Evolutionary conservation across 2,329 filamentous ascomycete genomes (phyloP).

Genomic region (Massarina eburnea): DNA sequence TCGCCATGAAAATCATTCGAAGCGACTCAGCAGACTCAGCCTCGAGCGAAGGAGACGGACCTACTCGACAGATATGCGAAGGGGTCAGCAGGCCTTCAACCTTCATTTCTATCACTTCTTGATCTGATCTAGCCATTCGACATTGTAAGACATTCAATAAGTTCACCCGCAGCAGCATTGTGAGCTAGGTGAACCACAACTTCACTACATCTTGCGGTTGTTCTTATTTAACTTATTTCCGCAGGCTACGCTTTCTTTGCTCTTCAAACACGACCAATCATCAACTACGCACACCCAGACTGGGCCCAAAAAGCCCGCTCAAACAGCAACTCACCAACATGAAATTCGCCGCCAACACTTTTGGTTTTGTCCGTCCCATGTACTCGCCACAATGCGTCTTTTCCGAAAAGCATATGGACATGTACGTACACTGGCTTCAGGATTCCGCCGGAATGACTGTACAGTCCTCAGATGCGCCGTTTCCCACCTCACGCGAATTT

Average conservation of each 20-base stretch:
- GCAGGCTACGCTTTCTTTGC: not conserved
- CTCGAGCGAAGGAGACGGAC: not conserved
- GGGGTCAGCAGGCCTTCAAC: not conserved
- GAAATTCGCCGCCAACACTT: not conserved
- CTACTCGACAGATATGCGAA: not conserved
- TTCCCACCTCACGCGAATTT: slow-evolving; percentile 1
- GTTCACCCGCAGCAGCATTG: not conserved
- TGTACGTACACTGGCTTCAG: slow-evolving; percentile 1
- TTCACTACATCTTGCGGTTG: not conserved
- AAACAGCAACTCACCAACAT: not conserved
- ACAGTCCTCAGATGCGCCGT: not conserved
- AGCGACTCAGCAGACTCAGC: not conserved
- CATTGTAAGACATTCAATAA: not conserved
- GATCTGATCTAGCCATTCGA: not conserved
- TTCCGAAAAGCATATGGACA: not conserved
- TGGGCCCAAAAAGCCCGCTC: not conserved
- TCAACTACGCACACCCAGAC: too few species aligned
- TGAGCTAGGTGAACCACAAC: not conserved
- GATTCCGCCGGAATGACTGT: not conserved
- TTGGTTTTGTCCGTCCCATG: not conserved
- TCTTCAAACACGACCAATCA: too few species aligned
- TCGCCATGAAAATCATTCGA: not conserved
- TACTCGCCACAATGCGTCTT: slow-evolving; percentile 1
- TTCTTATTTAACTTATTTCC: not conserved
- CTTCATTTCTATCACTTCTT: not conserved